Percentiles rank a stretch among this genome's conserved stretches.
These are phyloP conservation scores for Penicillium sp. DNA, from an alignment of 2,329 filamentous ascomycete species.

Conservation along the genomic window DNA sequence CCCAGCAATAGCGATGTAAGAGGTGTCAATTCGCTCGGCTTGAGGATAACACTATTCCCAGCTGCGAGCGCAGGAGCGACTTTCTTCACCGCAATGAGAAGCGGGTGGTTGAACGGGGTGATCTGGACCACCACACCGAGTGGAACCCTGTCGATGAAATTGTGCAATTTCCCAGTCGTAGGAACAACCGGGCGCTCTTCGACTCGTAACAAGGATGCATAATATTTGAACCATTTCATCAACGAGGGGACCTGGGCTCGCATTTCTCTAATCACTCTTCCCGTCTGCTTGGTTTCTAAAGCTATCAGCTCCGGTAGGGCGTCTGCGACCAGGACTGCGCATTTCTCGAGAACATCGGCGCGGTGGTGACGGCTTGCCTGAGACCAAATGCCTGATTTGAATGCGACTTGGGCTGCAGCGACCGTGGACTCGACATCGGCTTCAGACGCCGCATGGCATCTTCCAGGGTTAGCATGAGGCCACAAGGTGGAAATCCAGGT, in stretches of 20 bases:
- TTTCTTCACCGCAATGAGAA: constrained; percentile 43
- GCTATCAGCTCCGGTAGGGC: constrained; percentile 57
- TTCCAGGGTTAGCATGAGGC: neutral
- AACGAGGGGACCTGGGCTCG: constrained; percentile 64
- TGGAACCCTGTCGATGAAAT: constrained; percentile 39
- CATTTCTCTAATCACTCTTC: constrained; percentile 70
- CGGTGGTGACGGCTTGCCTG: constrained; percentile 21
- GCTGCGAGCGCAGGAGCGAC: constrained; percentile 43
- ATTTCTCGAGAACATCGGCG: constrained; percentile 25
- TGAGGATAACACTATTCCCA: constrained; percentile 44
- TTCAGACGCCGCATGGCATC: constrained; percentile 20
- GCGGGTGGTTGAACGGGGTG: constrained; percentile 43
- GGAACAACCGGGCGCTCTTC: constrained; percentile 68
- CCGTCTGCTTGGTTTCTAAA: constrained; percentile 68
- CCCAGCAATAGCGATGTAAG: constrained; percentile 46
- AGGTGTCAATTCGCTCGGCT: constrained; percentile 46
- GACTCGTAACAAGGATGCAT: constrained; percentile 65
- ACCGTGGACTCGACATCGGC: constrained; percentile 19
- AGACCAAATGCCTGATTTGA: constrained; percentile 22
- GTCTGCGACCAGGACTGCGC: constrained; percentile 14
- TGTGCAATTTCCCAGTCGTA: constrained; percentile 50
- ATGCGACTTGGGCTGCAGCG: constrained; percentile 12
- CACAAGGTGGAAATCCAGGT: too few species aligned
- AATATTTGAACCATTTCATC: constrained; percentile 68
- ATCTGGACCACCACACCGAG: constrained; percentile 44